These are phyloP conservation scores for Schizosaccharomyces lindneri DNA, from an alignment of 805 yeast genomes.

Conservation along the genomic window DNA sequence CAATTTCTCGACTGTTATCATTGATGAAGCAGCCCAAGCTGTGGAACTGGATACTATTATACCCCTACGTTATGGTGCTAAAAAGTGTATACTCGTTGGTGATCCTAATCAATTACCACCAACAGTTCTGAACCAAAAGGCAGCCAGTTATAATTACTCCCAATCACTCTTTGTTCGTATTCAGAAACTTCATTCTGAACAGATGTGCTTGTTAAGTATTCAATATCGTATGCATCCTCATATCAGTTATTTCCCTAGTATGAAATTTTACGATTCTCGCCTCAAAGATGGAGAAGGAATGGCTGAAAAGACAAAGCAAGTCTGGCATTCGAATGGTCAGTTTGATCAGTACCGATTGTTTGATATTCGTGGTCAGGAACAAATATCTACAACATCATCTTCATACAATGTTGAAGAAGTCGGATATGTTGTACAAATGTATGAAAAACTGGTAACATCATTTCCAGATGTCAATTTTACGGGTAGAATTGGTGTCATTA, in stretches of 20 bases:
- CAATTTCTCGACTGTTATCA: constrained; percentile 67
- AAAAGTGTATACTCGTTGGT: constrained; percentile 85
- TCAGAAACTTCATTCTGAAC: constrained; percentile 36
- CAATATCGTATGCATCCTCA: constrained; percentile 96
- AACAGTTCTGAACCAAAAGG: constrained; percentile 73
- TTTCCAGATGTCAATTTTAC: constrained; percentile 30
- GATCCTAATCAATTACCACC: constrained; percentile 97
- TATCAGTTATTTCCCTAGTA: constrained; percentile 67
- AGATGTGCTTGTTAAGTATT: constrained; percentile 55
- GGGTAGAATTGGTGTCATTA: constrained; percentile 67
- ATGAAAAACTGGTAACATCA: constrained; percentile 24
- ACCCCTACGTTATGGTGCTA: constrained; percentile 78
- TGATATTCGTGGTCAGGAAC: constrained; percentile 40
- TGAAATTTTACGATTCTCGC: constrained; percentile 49
- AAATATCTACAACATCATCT: constrained; percentile 44
- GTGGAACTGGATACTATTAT: constrained; percentile 77
- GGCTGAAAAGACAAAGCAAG: constrained; percentile 29
- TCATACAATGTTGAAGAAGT: constrained; percentile 51
- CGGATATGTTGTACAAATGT: constrained; percentile 40
- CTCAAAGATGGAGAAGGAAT: constrained; percentile 62
- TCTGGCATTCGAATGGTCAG: constrained; percentile 43
- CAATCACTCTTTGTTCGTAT: constrained; percentile 85
- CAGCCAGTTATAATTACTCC: constrained; percentile 57
- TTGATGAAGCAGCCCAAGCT: constrained; percentile 96
- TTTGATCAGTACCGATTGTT: constrained; percentile 62